A percentile compares a stretch with the other conserved stretches of the same genome.
Evolutionary conservation across 1,284 basidiomycete species (phyloP).

Genomic region (Retiboletus flavoniger): DNA sequence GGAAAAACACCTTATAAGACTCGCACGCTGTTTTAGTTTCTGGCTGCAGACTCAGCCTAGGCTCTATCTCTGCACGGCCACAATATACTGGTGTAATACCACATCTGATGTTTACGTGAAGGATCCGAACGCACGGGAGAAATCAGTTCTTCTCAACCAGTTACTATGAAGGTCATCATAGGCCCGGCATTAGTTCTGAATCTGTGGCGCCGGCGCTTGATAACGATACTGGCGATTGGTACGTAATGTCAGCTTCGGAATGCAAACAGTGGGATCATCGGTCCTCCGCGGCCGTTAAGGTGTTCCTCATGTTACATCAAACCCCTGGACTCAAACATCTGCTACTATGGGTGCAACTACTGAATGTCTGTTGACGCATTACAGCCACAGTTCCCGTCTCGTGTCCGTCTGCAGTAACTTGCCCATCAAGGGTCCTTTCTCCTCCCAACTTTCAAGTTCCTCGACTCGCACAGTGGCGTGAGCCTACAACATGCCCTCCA

Average conservation of each 20-base stretch:
- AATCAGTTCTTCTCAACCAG: too few relatives aligned
- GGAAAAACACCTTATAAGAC: too few relatives aligned
- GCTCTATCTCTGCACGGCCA: too few relatives aligned
- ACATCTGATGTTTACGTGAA: too few relatives aligned
- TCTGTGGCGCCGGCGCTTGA: neutral
- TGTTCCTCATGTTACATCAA: constrained; percentile 1
- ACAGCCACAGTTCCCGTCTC: neutral
- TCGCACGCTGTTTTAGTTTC: too few relatives aligned
- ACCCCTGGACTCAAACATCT: neutral
- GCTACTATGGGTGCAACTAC: neutral
- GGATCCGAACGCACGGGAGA: too few relatives aligned
- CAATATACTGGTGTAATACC: too few relatives aligned
- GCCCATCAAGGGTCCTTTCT: neutral
- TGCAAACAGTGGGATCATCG: constrained; percentile 3
- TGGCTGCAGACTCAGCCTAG: too few relatives aligned
- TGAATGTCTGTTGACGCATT: neutral
- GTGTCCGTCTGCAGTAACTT: neutral
- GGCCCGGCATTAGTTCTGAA: too few relatives aligned
- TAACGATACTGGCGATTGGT: neutral
- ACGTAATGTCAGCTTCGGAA: neutral
- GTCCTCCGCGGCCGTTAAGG: neutral
- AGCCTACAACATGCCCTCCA: constrained; percentile 23
- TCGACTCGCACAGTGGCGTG: neutral
- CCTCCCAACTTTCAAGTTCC: neutral
- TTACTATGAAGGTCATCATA: too few relatives aligned